Evolutionary conservation across 116 monocot genomes (phyloP), one percentile per base, ranked within the genome.

Genomic region (Trichopus zeylanicus): DNA sequence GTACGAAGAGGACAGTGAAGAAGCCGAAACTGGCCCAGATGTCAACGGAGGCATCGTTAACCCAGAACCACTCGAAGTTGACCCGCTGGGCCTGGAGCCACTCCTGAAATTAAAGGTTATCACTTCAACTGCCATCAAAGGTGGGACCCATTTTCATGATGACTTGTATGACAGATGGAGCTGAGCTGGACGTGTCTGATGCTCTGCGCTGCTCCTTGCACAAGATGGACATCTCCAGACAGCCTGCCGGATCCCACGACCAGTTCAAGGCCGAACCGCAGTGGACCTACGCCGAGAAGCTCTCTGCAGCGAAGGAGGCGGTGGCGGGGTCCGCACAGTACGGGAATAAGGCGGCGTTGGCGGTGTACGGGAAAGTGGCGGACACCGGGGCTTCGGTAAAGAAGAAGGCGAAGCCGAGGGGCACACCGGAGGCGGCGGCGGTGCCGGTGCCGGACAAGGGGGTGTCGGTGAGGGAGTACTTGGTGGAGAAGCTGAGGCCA

Each of bases 401-500:
- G 24, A 48, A 26, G 0, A 62, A 63, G 58, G 57, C 32, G 33
- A 16, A 48, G 9, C 39, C 48, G 6, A 46, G 29, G 34, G 46
- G 11, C 11, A 5, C 62, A 11, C 31, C 18, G 13, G 42, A 53
- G 10, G 55, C 63, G 6, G 71, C 66, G 64, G 70, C 68, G 59
- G 15, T 20, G 7, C 59, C 11, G 54, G 20, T 51, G 20, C 20
- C 42, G 13, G 79, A 64, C 12, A 75, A 72, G 56, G 73, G 73
- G 64, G 64, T 68, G 26, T 57, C 73, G 3, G 37, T 69, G 59
- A 83, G 49, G 67, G 82, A 76, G 26, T 86, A 62, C 51, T 13
- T 89, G 4, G 54, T 75, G 15, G 81, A 78, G 60, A 84, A 81
- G 72, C 75, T 84, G 64, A 78, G 63, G 31, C 89, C 89, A 0